phyloP scores from a whole-genome alignment of 176 grass and related monocot species.

The Lolium multiflorum region DNA sequence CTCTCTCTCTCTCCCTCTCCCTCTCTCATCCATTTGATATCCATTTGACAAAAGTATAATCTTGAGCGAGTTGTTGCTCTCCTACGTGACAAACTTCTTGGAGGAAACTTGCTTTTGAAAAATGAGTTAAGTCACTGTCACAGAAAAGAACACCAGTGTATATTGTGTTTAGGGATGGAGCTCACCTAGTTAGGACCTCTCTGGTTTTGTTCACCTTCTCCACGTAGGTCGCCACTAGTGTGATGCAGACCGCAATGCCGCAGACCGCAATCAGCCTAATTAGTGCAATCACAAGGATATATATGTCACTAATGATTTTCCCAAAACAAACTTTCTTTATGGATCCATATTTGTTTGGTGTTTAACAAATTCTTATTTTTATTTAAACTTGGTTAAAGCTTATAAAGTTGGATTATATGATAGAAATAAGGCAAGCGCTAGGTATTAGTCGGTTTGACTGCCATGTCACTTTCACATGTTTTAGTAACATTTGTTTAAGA shows the following conservation, averaged over 20 bases:
- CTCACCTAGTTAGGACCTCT: background rate
- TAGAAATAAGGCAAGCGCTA: no score
- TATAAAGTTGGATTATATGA: no score
- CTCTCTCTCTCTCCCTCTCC: no score
- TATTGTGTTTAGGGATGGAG: conserved; percentile 42
- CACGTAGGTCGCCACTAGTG: conserved; percentile 43
- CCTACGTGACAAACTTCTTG: conserved; percentile 3
- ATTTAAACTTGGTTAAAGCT: no score
- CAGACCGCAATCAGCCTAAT: conserved; percentile 15
- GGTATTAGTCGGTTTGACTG: no score
- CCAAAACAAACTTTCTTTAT: no score
- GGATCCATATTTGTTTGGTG: no score
- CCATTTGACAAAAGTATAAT: conserved; percentile 5
- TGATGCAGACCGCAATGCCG: conserved; percentile 30
- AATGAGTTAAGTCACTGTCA: conserved; percentile 37
- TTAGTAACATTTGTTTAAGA: no score
- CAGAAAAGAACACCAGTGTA: conserved; percentile 21
- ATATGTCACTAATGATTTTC: no score
- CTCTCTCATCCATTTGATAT: background rate
- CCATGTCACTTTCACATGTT: no score
- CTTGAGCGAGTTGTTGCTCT: conserved; percentile 27
- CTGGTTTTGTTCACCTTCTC: conserved; percentile 40
- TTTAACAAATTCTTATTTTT: no score
- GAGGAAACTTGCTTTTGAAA: conserved; percentile 37
- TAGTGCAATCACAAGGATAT: background rate